Base-by-base conservation (phyloP, 1,284 basidiomycete species). In the Sutorius eximius region DNA sequence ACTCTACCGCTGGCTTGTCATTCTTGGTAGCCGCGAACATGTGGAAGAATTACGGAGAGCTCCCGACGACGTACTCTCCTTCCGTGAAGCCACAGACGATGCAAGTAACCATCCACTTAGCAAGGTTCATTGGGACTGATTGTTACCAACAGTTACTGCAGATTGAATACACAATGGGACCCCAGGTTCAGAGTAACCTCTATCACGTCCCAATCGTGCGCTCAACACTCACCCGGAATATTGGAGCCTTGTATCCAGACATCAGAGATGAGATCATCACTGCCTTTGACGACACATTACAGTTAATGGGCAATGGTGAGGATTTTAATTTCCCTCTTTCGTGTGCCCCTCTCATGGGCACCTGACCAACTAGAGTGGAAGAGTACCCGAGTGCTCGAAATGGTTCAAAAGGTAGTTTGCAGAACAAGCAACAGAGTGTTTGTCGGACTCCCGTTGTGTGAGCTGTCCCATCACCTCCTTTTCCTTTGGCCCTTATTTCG, bases 381-480 rank as follows among this genome's bases (percentile, higher is more conserved):
- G 44, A 55, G 50, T 2, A 15, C 72, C 1, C 59, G 62, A 0
- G 63, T 53, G 15, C 32, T 70, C 3, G 30, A 42, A 2, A 51
- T 40, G 24, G 12, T 67, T 5, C 57, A 55, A 44, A 44, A 65
- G 16, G 58, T 77, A 6, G 56, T 75, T 9, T 65, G 69, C 40
- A 63, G 72, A 27, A 59, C 66, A 13, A 73, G 56, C 38, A 76
- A 74, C 51, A 67, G 77, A 13, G 46, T 71, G 8, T 74, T 78
- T 49, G 71, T 77, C 33, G 77, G 77, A 2, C 60, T 71, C 7
- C 75, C 75, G 9, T 54, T 76, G 16, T 78, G 76, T 77, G 51
- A 4, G 70, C 16, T 29, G 30, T 8, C 4, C 0, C 1, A 8
- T 18, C 3, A 10, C 9, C 34, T n/a, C 7, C 16, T 6, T 36